phyloP scores from a whole-genome alignment of 2,329 filamentous ascomycete genomes.

The Aaosphaeria arxii region DNA sequence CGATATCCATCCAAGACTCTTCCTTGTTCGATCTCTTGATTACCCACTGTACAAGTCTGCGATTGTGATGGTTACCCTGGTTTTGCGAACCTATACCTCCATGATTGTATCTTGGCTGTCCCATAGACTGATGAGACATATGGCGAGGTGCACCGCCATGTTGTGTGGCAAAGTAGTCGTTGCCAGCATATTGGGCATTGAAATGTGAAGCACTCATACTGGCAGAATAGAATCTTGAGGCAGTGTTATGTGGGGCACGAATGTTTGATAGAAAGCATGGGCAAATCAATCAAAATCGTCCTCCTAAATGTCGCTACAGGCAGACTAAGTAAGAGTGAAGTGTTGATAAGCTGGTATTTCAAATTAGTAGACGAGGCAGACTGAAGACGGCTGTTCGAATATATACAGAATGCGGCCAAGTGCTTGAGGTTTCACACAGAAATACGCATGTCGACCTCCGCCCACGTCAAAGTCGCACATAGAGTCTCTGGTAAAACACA shows the following conservation, averaged over 20 bases:
- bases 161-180: no score
- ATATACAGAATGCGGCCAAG: background rate
- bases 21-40: background rate
- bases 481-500: background rate
- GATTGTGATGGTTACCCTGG: background rate
- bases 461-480: background rate
- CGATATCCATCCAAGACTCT: background rate
- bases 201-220: no score
- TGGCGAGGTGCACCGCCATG: no score
- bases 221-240: no score
- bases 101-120: background rate
- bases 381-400: background rate
- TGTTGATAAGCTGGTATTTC: background rate
- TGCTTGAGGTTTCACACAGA: background rate
- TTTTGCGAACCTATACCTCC: no score
- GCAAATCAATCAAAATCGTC: background rate
- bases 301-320: background rate
- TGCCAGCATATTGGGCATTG: no score
- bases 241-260: background rate
- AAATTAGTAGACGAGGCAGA: background rate
- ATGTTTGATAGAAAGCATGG: background rate
- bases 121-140: background rate
- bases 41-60: background rate
- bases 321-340: background rate
- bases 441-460: background rate